Evolutionary conservation across 768 basidiomycete genomes (phyloP), one percentile per base, ranked within the genome.

Genomic region (Termitomyces sp.): DNA sequence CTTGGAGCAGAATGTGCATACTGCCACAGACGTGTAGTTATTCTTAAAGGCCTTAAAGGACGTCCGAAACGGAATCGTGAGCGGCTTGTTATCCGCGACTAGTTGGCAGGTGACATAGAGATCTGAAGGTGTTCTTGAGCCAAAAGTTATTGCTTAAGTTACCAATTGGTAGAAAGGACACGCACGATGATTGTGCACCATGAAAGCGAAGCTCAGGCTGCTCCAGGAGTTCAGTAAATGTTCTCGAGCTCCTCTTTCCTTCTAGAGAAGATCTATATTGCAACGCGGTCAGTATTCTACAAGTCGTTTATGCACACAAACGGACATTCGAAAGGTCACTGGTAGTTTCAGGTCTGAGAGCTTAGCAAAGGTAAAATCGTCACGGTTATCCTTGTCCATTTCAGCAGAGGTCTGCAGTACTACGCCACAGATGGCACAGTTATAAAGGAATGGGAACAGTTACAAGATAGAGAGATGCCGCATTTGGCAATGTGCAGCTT

Each of bases 61-160:
- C 1, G 96, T 98, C 40, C 92, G 85, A 70, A 91, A 93, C 0
- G 94, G 90, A 33, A 96, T 90, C 0, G 94, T 94, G 44, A 96
- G 76, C 0, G 92, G 92, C 66, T 94, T 93, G 70, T 96, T 96
- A 69, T 97, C 93, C 12, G 93, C 90, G 59, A 92, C 80, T 16
- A 99, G 85, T 68, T 96, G 92, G 68, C 92, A 89, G 12, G 91
- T 93, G 54, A 98, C 89, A 72, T 93, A 96, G 57, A 98, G 82
- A 73, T 98, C 97, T 68, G 94, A 91, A 63, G 89, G 83, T 14
- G 84, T 86, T 63, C 94, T 97, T 74, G 62, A 70, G 62, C 63
- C 58, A 51, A 62, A 59, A 55, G 63, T 74, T 68, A 72, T 70
- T 72, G 61, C 60, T 55, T 45, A 54, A 62, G 55, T 55, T 26